Conservation (phyloP, 305 asterid species). For the Fraxinus dipetala region DNA sequence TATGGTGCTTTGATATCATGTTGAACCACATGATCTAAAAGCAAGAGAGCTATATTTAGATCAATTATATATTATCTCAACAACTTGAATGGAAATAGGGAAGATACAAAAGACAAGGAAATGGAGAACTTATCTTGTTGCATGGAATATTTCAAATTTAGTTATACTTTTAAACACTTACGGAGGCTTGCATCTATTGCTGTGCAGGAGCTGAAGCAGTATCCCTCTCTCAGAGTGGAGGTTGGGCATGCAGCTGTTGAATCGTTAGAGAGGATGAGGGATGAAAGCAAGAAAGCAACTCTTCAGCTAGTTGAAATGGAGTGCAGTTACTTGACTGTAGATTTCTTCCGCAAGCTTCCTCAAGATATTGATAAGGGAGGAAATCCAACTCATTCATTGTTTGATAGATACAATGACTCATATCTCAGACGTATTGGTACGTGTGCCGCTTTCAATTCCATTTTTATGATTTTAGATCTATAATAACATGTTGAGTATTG, state of each 20-base stretch:
- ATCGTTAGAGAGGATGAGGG: conserved; percentile 89
- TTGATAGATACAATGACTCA: conserved; percentile 87
- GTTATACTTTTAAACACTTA: not conserved
- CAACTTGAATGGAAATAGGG: not conserved
- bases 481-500: not conserved
- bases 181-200: conserved; percentile 14
- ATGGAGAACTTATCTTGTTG: not conserved
- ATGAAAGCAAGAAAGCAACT: conserved; percentile 93
- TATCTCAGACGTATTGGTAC: conserved; percentile 90
- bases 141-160: not conserved
- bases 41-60: not conserved
- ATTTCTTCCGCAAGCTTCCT: conserved; percentile 98
- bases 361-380: conserved; percentile 99
- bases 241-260: conserved; percentile 77
- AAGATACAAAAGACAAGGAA: not conserved
- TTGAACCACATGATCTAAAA: not conserved
- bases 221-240: conserved; percentile 89
- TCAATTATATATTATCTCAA: not conserved
- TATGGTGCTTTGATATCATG: not conserved
- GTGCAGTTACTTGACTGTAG: conserved; percentile 86
- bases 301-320: conserved; percentile 97
- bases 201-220: conserved; percentile 86
- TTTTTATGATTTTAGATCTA: not conserved
- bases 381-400: conserved; percentile 92
- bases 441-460: conserved; percentile 17